Evolutionary conservation across 805 yeast species (phyloP).

Genomic region (Barnettozyma salicaria): DNA sequence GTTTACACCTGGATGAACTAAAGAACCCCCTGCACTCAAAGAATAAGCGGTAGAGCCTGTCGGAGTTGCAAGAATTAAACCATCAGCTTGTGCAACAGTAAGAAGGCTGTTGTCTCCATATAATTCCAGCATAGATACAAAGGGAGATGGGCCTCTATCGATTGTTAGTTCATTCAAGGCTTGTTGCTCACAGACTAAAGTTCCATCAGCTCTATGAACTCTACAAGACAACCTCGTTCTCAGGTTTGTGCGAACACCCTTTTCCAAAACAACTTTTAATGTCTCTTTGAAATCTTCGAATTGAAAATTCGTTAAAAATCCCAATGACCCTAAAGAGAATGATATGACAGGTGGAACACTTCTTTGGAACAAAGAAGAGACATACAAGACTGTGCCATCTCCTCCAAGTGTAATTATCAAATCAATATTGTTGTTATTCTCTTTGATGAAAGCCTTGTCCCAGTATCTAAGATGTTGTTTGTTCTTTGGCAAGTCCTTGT

Average conservation of each 20-base stretch:
- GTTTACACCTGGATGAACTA: conserved; percentile 90
- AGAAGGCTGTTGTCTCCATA: conserved; percentile 82
- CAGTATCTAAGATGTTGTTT: conserved; percentile 53
- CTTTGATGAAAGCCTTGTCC: conserved; percentile 51
- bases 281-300: conserved; percentile 64
- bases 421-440: conserved; percentile 35
- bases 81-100: conserved; percentile 93
- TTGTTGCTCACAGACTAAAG: conserved; percentile 52
- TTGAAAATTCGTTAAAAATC: conserved; percentile 83
- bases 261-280: conserved; percentile 51
- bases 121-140: conserved; percentile 80
- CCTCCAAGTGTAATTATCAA: conserved; percentile 89
- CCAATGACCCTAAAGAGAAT: conserved; percentile 85
- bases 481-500: conserved; percentile 41
- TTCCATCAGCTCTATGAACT: conserved; percentile 42
- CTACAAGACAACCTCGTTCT: conserved; percentile 87
- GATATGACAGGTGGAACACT: conserved; percentile 89
- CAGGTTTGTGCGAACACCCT: conserved; percentile 71
- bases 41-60: conserved; percentile 97
- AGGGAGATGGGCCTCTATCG: conserved; percentile 92
- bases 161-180: conserved; percentile 86
- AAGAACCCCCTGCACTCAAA: conserved; percentile 89
- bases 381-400: conserved; percentile 90
- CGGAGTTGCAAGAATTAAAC: conserved; percentile 87
- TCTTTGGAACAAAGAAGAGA: conserved; percentile 78